Evolutionary conservation across 768 basidiomycete species (phyloP), one percentile per base, ranked within the genome.

Genomic region (Auriscalpium microsporum): DNA sequence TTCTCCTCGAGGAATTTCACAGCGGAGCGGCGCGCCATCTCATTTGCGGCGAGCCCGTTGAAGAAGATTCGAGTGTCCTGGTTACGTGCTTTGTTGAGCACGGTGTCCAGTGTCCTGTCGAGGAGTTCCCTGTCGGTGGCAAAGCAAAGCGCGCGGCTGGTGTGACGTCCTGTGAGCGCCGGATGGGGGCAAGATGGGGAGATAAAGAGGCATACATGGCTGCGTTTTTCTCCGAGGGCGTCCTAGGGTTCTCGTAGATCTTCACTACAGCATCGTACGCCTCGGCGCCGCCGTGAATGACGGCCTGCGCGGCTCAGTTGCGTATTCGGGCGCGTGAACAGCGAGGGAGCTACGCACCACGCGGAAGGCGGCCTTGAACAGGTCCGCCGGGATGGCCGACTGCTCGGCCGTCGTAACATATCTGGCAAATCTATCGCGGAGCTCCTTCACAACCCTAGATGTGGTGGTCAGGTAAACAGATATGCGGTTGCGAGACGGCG

Each of bases 311-410:
- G 55, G 34, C 54, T 17, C 34, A 5, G 42, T 42, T 45, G 51
- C 40, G 52, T 38, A 45, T 48, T 11, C 62, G 5, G 28, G 50
- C 34, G 51, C 23, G n/a, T 16, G 4, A 8, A 28, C 16, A 19
- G 16, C 16, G n/a, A 9, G 23, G 3, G 21, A 17, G 14, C n/a
- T n/a, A 34, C 53, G 19, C 60, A 87, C 86, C 50, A 70, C 74
- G 33, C 66, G 62, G 67, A 76, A 84, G 44, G 81, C 80, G 44
- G 76, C 70, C 33, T 73, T 64, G 61, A 86, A 78, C 47, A 98
- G 70, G 71, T 97, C 94, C 28, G 82, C 78, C 8, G 91, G 90
- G 60, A 98, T 90, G 52, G 69, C 74, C 0, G 84, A 85, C 62
- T 86, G 81, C 64, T 95, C 88, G 8, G 81, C 81, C 13, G 82